These are phyloP conservation scores for Helotiales sp. DNA, from an alignment of 2,329 filamentous ascomycete genomes.

Conservation along the genomic window DNA sequence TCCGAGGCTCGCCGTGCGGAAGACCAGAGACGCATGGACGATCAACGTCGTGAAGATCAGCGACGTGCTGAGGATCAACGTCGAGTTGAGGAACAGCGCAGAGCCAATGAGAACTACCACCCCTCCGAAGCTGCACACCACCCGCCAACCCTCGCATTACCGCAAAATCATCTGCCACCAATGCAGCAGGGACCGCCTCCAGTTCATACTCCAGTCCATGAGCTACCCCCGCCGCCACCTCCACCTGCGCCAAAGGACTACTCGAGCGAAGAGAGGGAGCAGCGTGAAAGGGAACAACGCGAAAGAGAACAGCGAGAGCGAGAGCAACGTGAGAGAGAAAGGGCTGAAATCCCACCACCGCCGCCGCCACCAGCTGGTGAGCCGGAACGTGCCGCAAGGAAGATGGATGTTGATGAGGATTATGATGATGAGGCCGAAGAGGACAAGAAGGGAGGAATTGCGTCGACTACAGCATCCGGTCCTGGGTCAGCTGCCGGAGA, in stretches of 20 bases:
- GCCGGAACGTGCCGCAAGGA: constrained; percentile 81
- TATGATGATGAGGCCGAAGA: constrained; percentile 96
- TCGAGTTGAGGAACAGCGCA: constrained; percentile 65
- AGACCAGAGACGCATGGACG: constrained; percentile 70
- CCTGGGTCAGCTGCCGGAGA: constrained; percentile 50
- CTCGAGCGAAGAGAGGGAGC: constrained; percentile 58
- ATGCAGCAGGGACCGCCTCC: constrained; percentile 65
- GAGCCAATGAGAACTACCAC: constrained; percentile 80
- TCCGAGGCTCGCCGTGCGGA: constrained; percentile 69
- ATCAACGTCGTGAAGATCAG: constrained; percentile 52
- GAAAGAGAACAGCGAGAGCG: constrained; percentile 30
- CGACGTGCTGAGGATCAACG: constrained; percentile 60
- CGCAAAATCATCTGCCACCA: constrained; percentile 61
- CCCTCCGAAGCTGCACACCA: constrained; percentile 93
- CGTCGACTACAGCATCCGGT: constrained; percentile 51
- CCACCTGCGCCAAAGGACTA: constrained; percentile 56
- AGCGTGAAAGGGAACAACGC: constrained; percentile 16
- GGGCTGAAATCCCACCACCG: constrained; percentile 44
- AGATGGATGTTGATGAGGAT: constrained; percentile 97
- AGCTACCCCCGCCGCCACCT: constrained; percentile 49
- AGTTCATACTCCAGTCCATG: constrained; percentile 52
- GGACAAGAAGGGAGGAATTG: constrained; percentile 66
- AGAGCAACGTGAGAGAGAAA: constrained; percentile 44
- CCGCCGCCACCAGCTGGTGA: constrained; percentile 64
- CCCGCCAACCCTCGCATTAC: constrained; percentile 65